phyloP scores from a whole-genome alignment of 2,329 filamentous ascomycete genomes.

The Colletotrichum melonis region DNA sequence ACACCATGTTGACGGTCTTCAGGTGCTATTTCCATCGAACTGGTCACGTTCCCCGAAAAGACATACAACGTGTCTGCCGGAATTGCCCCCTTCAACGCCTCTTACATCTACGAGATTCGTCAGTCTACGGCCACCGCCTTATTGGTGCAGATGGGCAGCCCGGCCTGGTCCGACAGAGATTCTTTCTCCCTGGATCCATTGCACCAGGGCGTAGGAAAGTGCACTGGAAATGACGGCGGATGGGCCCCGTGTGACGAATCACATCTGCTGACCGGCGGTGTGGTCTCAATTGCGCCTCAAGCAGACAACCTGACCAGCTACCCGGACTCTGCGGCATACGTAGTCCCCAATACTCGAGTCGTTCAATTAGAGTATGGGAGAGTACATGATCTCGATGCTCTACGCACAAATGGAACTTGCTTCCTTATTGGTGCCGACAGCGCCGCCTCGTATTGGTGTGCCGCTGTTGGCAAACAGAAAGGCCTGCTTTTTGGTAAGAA shows the following conservation, averaged over 20 bases:
- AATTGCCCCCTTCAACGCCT: constrained; percentile 25
- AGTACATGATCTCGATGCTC: constrained; percentile 8
- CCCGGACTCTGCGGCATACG: constrained; percentile 9
- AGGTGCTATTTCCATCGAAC: constrained; percentile 24
- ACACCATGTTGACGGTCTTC: neutral
- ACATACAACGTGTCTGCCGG: constrained; percentile 27
- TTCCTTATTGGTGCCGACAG: constrained; percentile 17
- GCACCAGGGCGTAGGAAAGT: neutral
- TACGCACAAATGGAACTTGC: constrained; percentile 5
- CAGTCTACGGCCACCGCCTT: constrained; percentile 16
- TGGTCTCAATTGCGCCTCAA: constrained; percentile 24
- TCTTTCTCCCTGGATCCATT: constrained; percentile 25
- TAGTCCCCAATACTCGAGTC: constrained; percentile 11
- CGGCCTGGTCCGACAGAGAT: constrained; percentile 28
- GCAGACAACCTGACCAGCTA: constrained; percentile 11
- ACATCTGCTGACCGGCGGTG: constrained; percentile 16
- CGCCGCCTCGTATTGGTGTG: constrained; percentile 31
- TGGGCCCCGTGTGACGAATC: constrained; percentile 27
- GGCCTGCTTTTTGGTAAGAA: constrained; percentile 25
- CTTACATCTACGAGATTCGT: constrained; percentile 10
- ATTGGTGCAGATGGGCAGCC: constrained; percentile 30
- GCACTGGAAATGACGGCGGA: neutral
- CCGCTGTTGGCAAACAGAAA: neutral
- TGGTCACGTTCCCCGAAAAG: constrained; percentile 30
- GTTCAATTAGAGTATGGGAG: constrained; percentile 23